Percentiles rank a stretch among this genome's conserved stretches.
Evolutionary conservation across 2,329 filamentous ascomycete species (phyloP).

Genomic region (Davidsoniella neocaledoniae): DNA sequence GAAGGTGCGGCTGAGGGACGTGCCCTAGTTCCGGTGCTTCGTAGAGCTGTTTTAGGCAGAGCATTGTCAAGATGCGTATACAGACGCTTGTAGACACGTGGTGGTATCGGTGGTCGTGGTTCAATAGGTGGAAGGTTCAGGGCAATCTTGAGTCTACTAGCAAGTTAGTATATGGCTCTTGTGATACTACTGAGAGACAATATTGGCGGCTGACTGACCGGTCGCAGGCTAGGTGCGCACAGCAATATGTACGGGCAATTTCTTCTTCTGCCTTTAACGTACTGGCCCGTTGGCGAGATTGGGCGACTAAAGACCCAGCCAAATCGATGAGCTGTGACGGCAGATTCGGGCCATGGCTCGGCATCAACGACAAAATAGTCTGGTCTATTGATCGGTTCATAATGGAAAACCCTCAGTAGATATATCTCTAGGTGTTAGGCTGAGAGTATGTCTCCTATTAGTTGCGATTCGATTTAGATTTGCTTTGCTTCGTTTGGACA

Average conservation of each 20-base stretch:
- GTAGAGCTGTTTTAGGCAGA: conserved; percentile 26
- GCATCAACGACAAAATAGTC: conserved; percentile 55
- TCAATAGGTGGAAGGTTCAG: conserved; percentile 65
- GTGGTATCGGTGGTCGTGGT: conserved; percentile 59
- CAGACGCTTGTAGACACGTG: conserved; percentile 67
- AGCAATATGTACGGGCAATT: conserved; percentile 68
- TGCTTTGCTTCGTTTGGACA: too few species aligned
- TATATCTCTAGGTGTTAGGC: too few species aligned
- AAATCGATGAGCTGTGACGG: conserved; percentile 55
- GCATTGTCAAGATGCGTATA: conserved; percentile 65
- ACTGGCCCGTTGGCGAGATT: conserved; percentile 61
- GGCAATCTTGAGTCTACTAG: conserved; percentile 52
- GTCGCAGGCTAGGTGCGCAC: conserved; percentile 79
- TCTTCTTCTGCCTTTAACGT: conserved; percentile 75
- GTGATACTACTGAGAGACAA: background rate
- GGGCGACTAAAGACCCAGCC: conserved; percentile 56
- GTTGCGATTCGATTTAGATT: too few species aligned
- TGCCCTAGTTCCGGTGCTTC: conserved; percentile 16
- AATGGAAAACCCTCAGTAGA: conserved; percentile 4
- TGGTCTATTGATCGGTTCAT: conserved; percentile 67
- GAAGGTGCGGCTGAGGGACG: conserved; percentile 20
- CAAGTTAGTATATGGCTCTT: background rate
- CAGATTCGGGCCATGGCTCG: conserved; percentile 50
- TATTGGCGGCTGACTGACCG: conserved; percentile 31
- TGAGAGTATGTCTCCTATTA: too few species aligned